These are phyloP conservation scores for Aegilops tauschii DNA, from an alignment of 176 grass and related monocot genomes.

Conservation along the genomic window DNA sequence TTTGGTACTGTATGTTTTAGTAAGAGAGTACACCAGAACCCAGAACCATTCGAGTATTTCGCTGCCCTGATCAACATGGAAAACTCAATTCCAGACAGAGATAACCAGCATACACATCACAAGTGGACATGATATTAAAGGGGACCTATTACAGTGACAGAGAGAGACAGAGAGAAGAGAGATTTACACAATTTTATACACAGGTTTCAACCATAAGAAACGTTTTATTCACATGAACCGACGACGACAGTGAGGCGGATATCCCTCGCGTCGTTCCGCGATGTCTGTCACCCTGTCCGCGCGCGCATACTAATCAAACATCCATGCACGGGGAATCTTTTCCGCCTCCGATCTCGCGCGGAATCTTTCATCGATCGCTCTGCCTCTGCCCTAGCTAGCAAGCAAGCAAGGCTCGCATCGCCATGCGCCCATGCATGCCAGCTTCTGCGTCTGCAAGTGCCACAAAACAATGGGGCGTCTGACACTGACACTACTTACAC, in stretches of 20 bases:
- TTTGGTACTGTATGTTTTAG: too few relatives aligned
- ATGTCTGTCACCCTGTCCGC: conserved; percentile 26
- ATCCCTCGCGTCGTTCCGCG: conserved; percentile 17
- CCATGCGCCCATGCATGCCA: conserved; percentile 6
- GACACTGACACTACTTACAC: conserved; percentile 31
- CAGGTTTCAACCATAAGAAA: neutral
- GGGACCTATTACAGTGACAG: too few relatives aligned
- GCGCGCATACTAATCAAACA: neutral
- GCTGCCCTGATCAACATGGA: too few relatives aligned
- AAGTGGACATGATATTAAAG: neutral
- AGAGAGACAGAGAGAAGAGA: neutral
- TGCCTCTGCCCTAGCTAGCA: neutral
- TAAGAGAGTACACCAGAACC: too few relatives aligned
- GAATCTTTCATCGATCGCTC: conserved; percentile 41
- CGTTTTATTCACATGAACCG: neutral
- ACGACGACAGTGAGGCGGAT: conserved; percentile 31
- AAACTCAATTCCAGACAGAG: too few relatives aligned
- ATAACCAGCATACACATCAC: neutral
- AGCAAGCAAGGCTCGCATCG: neutral
- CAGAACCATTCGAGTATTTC: too few relatives aligned
- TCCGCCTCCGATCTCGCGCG: neutral
- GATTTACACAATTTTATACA: neutral
- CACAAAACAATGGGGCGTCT: conserved; percentile 3
- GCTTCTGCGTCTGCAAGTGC: neutral
- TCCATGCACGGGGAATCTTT: conserved; percentile 33